These are phyloP conservation scores for Lipomyces yarrowii DNA, from an alignment of 1,139 yeast species.

Conservation along the genomic window DNA sequence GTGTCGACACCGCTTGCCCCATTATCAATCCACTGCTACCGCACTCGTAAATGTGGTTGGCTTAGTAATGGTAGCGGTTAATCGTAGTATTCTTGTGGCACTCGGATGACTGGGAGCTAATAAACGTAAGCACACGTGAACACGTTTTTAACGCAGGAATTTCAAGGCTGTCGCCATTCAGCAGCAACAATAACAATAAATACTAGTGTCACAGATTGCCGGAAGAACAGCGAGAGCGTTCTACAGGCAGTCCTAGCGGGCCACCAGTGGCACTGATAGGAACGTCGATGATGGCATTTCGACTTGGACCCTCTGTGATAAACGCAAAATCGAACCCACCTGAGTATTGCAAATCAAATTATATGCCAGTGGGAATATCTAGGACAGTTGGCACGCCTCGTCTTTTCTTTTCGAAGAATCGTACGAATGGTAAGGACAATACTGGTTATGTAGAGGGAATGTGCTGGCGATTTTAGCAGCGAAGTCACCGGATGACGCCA, in stretches of 20 bases:
- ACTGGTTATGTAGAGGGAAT: not conserved
- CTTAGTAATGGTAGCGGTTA: not conserved
- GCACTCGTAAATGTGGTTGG: not conserved
- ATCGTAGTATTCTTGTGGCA: not conserved
- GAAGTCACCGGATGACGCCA: not conserved
- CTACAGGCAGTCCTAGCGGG: not conserved
- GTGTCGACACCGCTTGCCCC: not conserved
- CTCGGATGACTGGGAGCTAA: not conserved
- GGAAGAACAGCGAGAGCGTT: not conserved
- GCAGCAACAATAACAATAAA: not conserved
- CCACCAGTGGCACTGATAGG: not conserved
- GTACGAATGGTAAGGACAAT: not conserved
- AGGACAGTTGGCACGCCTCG: not conserved
- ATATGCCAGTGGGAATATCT: not conserved
- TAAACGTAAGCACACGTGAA: not conserved
- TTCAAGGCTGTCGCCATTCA: not conserved
- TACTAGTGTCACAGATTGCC: not conserved
- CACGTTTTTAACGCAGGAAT: not conserved
- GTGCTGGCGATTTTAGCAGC: not conserved
- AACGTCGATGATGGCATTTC: not conserved
- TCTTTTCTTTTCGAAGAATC: not conserved
- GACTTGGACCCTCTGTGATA: not conserved
- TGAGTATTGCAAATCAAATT: not conserved
- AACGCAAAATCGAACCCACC: not conserved
- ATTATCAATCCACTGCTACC: not conserved